Conservation (phyloP, 129 eudicot genomes). For the Sambucus nigra region DNA sequence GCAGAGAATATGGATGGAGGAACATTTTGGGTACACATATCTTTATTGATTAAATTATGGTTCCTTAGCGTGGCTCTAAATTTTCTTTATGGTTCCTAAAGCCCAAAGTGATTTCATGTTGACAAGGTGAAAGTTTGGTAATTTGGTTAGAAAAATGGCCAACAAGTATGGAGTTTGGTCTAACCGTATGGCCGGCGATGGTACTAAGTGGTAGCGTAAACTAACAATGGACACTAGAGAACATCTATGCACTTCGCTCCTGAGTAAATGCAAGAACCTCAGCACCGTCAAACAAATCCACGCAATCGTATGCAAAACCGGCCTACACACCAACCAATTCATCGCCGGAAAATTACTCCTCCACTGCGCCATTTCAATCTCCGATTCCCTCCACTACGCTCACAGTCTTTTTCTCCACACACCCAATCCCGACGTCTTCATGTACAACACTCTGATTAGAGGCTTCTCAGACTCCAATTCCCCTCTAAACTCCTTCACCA, state of each 20-base stretch:
- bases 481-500: constrained; percentile 19
- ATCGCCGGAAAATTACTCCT: constrained; percentile 28
- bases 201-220: neutral
- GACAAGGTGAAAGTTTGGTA: too few relatives aligned
- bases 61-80: too few relatives aligned
- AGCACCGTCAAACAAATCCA: constrained; percentile 26
- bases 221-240: constrained; percentile 3
- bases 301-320: constrained; percentile 24
- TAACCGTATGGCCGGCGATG: too few relatives aligned
- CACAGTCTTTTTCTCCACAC: constrained; percentile 19
- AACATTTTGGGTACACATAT: too few relatives aligned
- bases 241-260: constrained; percentile 12
- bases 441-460: constrained; percentile 36
- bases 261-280: constrained; percentile 29
- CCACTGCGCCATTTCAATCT: constrained; percentile 16
- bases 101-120: too few relatives aligned
- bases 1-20: too few relatives aligned
- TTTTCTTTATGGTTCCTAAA: too few relatives aligned
- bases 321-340: constrained; percentile 15
- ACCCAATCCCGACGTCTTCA: constrained; percentile 29
- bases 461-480: constrained; percentile 25
- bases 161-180: too few relatives aligned
- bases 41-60: too few relatives aligned
- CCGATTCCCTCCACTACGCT: constrained; percentile 30
- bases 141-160: too few relatives aligned